These are phyloP conservation scores for Massariosphaeria phaeospora DNA, from an alignment of 495 filamentous ascomycete species.

Conservation along the genomic window DNA sequence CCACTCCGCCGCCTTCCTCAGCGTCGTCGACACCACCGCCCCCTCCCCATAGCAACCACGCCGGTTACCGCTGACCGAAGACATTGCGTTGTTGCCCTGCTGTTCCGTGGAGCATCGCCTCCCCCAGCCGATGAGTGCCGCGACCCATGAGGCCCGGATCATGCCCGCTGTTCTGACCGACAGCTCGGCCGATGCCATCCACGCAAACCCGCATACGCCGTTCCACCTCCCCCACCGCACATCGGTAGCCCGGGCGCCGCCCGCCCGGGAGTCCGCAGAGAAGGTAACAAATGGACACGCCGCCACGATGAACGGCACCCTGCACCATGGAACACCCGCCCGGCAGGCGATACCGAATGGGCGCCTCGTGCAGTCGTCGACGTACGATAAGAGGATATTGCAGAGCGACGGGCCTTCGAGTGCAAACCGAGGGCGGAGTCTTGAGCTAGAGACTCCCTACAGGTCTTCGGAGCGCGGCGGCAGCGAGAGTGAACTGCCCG, in stretches of 20 bases:
- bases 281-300: slow-evolving; percentile 28
- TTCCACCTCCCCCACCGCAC: slow-evolving; percentile 18
- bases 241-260: slow-evolving; percentile 13
- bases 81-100: background rate
- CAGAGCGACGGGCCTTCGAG: slow-evolving; percentile 5
- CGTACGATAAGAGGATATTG: slow-evolving; percentile 10
- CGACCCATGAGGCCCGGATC: slow-evolving; percentile 15
- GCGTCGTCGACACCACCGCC: background rate
- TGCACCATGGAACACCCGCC: slow-evolving; percentile 16
- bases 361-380: slow-evolving; percentile 7
- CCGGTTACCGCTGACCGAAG: background rate
- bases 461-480: slow-evolving; percentile 19
- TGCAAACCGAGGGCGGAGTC: slow-evolving; percentile 4
- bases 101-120: slow-evolving; percentile 15
- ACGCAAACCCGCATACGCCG: slow-evolving; percentile 11
- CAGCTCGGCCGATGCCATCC: slow-evolving; percentile 18
- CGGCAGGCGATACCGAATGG: slow-evolving; percentile 30
- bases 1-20: background rate
- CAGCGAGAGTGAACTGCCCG: slow-evolving; percentile 1
- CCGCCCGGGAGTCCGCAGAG: slow-evolving; percentile 16
- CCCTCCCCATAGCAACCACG: slow-evolving; percentile 4
- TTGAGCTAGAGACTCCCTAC: slow-evolving; percentile 15
- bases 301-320: slow-evolving; percentile 25
- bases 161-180: slow-evolving; percentile 35
- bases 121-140: background rate